Conservation (phyloP, 257 asterid genomes). For the Lycium ferocissimum region DNA sequence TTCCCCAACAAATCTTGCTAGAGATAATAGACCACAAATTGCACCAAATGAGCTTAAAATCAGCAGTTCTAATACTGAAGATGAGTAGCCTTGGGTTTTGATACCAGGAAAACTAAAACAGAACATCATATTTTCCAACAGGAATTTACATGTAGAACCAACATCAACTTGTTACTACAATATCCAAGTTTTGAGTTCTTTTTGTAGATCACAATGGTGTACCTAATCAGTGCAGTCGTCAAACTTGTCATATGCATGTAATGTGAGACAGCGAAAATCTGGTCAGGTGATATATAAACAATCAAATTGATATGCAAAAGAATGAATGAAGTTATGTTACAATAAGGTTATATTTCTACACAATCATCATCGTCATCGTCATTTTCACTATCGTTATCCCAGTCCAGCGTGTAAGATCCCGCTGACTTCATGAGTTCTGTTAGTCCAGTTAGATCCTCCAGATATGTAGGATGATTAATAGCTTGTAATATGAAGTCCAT, state of each 20-base stretch:
- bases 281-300: neutral
- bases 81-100: too few relatives aligned
- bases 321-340: constrained; percentile 6
- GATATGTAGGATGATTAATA: constrained; percentile 86
- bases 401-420: constrained; percentile 62
- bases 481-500: constrained; percentile 83
- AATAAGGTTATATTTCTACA: constrained; percentile 52
- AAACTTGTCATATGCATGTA: neutral
- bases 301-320: neutral
- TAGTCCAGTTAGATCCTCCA: constrained; percentile 89
- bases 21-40: too few relatives aligned
- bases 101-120: neutral
- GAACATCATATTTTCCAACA: neutral
- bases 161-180: neutral
- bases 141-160: neutral
- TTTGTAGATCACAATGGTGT: too few relatives aligned
- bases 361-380: constrained; percentile 62
- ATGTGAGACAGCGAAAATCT: neutral
- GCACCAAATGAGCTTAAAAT: too few relatives aligned
- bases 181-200: too few relatives aligned
- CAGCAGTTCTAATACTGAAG: neutral
- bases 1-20: too few relatives aligned
- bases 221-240: neutral
- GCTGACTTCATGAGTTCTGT: constrained; percentile 87
- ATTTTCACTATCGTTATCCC: constrained; percentile 61